Percentiles rank a stretch among this genome's conserved stretches.
Conservation (phyloP, 2,329 filamentous ascomycete genomes). For the Penicillium corylophilum region DNA sequence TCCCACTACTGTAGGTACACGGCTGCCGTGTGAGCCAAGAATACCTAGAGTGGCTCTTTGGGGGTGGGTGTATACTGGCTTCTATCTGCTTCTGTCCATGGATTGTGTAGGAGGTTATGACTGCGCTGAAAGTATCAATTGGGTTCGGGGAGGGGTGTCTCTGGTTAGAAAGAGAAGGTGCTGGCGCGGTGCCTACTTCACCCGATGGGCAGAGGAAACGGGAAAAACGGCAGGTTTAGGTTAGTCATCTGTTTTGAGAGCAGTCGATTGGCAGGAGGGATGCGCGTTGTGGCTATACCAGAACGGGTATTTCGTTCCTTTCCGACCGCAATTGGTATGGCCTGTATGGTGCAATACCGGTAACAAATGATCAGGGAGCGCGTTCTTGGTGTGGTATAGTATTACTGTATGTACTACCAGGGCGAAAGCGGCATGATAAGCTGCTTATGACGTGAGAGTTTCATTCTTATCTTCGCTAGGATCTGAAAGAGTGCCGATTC, state of each 20-base stretch:
- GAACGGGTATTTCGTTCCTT: constrained; percentile 21
- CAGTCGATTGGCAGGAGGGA: constrained; percentile 16
- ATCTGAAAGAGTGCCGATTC: constrained; percentile 10
- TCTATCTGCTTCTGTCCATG: too few relatives aligned
- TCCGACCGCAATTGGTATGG: background rate
- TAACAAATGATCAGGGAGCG: background rate
- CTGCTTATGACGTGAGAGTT: constrained; percentile 23
- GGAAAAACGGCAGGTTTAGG: constrained; percentile 10
- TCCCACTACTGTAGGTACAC: constrained; percentile 38
- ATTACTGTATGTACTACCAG: too few relatives aligned
- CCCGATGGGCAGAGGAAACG: constrained; percentile 9
- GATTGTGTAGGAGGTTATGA: background rate
- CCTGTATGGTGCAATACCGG: background rate
- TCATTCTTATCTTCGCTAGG: constrained; percentile 15
- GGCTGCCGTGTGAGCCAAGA: constrained; percentile 24
- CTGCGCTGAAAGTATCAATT: background rate
- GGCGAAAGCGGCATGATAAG: constrained; percentile 25
- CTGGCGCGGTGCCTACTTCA: constrained; percentile 2
- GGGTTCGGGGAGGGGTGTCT: background rate
- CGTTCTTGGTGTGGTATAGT: background rate
- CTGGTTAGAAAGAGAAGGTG: background rate
- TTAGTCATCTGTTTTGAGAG: constrained; percentile 13
- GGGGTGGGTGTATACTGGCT: background rate
- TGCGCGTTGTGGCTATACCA: constrained; percentile 7
- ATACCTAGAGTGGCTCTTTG: background rate